phyloP scores from a whole-genome alignment of 2,329 filamentous ascomycete genomes.

The Chaetomium sp. region DNA sequence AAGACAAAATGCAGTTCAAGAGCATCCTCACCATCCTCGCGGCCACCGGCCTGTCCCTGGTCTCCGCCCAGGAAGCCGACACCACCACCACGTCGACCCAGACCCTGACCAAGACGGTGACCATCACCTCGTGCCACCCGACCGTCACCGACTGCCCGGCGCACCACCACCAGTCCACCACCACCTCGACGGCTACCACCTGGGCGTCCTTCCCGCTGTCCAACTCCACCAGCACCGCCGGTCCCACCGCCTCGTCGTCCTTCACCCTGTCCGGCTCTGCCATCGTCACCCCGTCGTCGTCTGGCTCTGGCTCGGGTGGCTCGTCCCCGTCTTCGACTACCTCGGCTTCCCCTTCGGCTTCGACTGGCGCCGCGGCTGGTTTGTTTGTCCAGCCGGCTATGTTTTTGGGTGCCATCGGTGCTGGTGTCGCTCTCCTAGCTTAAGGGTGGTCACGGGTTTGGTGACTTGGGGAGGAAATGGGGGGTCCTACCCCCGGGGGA shows the following conservation, averaged over 20 bases:
- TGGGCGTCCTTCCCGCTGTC: slow-evolving; percentile 27
- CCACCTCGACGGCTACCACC: slow-evolving; percentile 23
- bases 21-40: slow-evolving; percentile 35
- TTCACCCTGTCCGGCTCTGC: slow-evolving; percentile 24
- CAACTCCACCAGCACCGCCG: slow-evolving; percentile 30
- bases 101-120: slow-evolving; percentile 39
- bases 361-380: slow-evolving; percentile 30
- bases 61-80: slow-evolving; percentile 29
- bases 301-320: slow-evolving; percentile 9
- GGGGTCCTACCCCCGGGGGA: not conserved
- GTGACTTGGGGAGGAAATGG: not conserved
- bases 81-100: slow-evolving; percentile 43
- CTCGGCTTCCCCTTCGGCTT: slow-evolving; percentile 21
- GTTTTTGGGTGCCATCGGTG: slow-evolving; percentile 34
- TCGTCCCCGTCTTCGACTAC: slow-evolving; percentile 21
- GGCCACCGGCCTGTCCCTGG: slow-evolving; percentile 34
- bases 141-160: slow-evolving; percentile 38
- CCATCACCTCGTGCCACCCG: slow-evolving; percentile 43
- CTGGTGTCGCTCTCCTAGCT: slow-evolving; percentile 35
- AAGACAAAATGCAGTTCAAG: slow-evolving; percentile 41
- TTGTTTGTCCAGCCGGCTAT: slow-evolving; percentile 36
- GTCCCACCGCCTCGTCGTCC: slow-evolving; percentile 20
- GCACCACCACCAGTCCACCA: slow-evolving; percentile 24
- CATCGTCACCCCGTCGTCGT: slow-evolving; percentile 22
- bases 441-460: slow-evolving; percentile 15